A percentile compares a stretch with the other conserved stretches of the same genome.
Conservation (phyloP, 257 asterid genomes). For the Lithospermum erythrorhizon region DNA sequence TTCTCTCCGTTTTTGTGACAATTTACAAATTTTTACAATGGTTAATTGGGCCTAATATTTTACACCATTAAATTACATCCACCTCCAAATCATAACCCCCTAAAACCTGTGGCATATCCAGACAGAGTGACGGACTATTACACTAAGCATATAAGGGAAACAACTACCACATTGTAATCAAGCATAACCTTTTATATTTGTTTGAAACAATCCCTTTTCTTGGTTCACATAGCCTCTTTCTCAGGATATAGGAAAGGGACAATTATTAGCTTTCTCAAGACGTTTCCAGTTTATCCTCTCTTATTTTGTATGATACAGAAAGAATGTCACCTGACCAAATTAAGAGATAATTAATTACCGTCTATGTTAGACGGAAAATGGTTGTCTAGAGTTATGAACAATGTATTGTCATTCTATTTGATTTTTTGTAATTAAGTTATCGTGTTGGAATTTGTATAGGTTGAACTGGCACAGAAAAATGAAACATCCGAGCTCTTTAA, state of each 20-base stretch:
- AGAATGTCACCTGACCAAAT: not conserved
- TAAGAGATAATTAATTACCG: no score
- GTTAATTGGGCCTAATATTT: no score
- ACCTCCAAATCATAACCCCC: no score
- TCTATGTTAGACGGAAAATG: no score
- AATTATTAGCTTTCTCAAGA: not conserved
- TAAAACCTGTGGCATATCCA: not conserved
- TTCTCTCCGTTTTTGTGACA: no score
- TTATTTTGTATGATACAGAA: not conserved
- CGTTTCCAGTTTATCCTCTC: not conserved
- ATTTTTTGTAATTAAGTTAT: not conserved
- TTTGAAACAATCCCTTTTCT: not conserved
- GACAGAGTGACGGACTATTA: not conserved
- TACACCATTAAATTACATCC: no score
- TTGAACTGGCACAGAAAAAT: slow-evolving; percentile 51
- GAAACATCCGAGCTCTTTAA: slow-evolving; percentile 59
- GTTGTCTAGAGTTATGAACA: not conserved
- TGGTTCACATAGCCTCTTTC: not conserved
- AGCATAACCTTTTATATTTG: not conserved
- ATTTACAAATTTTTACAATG: no score
- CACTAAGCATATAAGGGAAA: not conserved
- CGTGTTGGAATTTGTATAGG: slow-evolving; percentile 31
- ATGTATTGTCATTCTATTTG: not conserved
- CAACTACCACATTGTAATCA: no score
- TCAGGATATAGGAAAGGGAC: not conserved